phyloP scores from a whole-genome alignment of 106 monocot genomes.

The Amphibolis antarctica region DNA sequence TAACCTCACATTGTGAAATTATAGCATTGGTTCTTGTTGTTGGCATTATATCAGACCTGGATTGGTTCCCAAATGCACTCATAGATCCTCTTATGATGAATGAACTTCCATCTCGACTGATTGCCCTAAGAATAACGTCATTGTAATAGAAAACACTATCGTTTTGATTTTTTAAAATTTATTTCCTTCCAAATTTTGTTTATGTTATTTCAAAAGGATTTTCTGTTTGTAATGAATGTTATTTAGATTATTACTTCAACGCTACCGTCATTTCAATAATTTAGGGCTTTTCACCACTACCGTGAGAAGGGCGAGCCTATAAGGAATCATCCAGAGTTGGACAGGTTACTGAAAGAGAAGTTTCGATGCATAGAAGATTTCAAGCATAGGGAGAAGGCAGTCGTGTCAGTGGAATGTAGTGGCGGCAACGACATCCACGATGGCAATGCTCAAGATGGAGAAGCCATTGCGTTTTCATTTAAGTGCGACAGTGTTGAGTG shows the following conservation, averaged over 20 bases:
- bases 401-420: conserved; percentile 12
- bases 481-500: not conserved
- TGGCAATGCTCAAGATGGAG: not conserved
- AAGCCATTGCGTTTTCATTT: not conserved
- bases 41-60: too few relatives aligned
- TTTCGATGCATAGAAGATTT: conserved; percentile 61
- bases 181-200: too few relatives aligned
- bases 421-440: not conserved
- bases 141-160: too few relatives aligned
- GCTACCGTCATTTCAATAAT: not conserved
- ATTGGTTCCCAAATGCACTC: too few relatives aligned
- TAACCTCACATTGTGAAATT: too few relatives aligned
- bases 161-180: too few relatives aligned
- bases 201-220: not conserved
- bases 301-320: conserved; percentile 32
- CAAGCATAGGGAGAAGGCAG: conserved; percentile 37
- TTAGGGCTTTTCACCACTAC: conserved; percentile 88
- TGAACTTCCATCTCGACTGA: too few relatives aligned
- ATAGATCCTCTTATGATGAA: too few relatives aligned
- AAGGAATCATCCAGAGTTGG: conserved; percentile 58
- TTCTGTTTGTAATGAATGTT: not conserved
- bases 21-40: too few relatives aligned
- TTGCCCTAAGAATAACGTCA: too few relatives aligned
- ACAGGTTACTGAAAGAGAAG: conserved; percentile 65
- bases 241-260: too few relatives aligned